Evolutionary conservation across 2,329 filamentous ascomycete genomes (phyloP).

Genomic region (Fusarium drepaniforme): DNA sequence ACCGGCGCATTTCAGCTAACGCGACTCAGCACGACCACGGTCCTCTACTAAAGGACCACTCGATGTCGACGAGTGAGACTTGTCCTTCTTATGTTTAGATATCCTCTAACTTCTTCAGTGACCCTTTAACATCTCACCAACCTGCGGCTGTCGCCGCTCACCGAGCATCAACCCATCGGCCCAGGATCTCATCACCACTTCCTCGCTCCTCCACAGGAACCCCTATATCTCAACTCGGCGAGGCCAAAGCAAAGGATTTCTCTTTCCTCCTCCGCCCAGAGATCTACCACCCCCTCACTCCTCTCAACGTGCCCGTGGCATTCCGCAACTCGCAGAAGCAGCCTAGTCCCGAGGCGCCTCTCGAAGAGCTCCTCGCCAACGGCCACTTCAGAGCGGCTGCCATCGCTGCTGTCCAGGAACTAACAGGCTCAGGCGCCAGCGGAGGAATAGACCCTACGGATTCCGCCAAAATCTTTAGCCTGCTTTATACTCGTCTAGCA

Average conservation of each 20-base stretch:
- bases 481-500: conserved; percentile 85
- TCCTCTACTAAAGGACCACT: conserved; percentile 84
- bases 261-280: conserved; percentile 83
- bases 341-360: conserved; percentile 71
- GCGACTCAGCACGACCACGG: conserved; percentile 67
- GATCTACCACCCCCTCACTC: conserved; percentile 85
- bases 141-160: conserved; percentile 35
- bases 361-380: conserved; percentile 74
- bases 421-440: conserved; percentile 64
- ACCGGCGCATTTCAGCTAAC: conserved; percentile 25
- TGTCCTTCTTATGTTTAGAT: neutral
- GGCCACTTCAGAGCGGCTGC: conserved; percentile 88
- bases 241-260: conserved; percentile 72
- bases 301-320: conserved; percentile 68
- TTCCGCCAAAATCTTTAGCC: conserved; percentile 75
- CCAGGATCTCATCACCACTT: conserved; percentile 42
- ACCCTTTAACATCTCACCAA: conserved; percentile 46
- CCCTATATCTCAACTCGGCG: conserved; percentile 47
- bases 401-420: conserved; percentile 71
- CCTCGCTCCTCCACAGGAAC: conserved; percentile 42
- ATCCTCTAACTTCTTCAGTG: conserved; percentile 35
- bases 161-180: conserved; percentile 29
- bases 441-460: conserved; percentile 65
- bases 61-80: conserved; percentile 78
- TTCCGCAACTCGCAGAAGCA: conserved; percentile 78